Conservation (phyloP, 2,329 filamentous ascomycete species). For the Penicillium sp. region DNA sequence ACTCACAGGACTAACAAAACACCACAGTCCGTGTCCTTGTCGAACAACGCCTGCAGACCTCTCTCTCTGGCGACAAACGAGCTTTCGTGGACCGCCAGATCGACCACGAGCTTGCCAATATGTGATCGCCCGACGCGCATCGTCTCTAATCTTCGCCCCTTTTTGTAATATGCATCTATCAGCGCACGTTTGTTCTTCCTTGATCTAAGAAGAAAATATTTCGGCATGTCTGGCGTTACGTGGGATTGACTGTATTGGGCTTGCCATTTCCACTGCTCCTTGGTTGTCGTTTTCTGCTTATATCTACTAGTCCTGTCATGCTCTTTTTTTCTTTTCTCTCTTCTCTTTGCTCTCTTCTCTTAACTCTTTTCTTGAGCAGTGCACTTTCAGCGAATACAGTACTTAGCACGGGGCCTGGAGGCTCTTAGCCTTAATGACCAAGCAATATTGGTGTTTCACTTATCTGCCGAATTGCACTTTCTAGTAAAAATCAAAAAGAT, state of each 20-base stretch:
- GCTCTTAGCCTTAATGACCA: conserved; percentile 6
- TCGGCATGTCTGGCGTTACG: conserved; percentile 32
- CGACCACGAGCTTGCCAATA: conserved; percentile 88
- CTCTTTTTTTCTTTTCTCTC: not conserved
- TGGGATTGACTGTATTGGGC: conserved; percentile 10
- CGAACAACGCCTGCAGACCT: conserved; percentile 89
- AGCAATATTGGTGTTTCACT: conserved; percentile 2
- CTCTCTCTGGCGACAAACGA: conserved; percentile 81
- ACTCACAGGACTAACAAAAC: conserved; percentile 11
- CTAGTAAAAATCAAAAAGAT: too few species aligned
- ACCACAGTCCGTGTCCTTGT: conserved; percentile 73
- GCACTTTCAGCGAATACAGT: conserved; percentile 6
- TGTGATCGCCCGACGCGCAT: conserved; percentile 59
- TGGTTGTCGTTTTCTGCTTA: not conserved
- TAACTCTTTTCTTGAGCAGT: conserved; percentile 1
- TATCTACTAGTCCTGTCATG: conserved; percentile 1
- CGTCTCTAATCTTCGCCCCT: conserved; percentile 7
- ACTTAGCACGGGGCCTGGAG: not conserved
- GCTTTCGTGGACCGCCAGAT: conserved; percentile 92
- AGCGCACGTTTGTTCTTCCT: conserved; percentile 14
- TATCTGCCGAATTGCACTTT: too few species aligned
- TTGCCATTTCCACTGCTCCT: conserved; percentile 9
- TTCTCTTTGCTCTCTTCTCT: not conserved
- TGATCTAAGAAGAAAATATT: conserved; percentile 6
- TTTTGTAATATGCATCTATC: conserved; percentile 29